These are phyloP conservation scores for Claviceps africana DNA, from an alignment of 2,329 filamentous ascomycete genomes.

Conservation along the genomic window DNA sequence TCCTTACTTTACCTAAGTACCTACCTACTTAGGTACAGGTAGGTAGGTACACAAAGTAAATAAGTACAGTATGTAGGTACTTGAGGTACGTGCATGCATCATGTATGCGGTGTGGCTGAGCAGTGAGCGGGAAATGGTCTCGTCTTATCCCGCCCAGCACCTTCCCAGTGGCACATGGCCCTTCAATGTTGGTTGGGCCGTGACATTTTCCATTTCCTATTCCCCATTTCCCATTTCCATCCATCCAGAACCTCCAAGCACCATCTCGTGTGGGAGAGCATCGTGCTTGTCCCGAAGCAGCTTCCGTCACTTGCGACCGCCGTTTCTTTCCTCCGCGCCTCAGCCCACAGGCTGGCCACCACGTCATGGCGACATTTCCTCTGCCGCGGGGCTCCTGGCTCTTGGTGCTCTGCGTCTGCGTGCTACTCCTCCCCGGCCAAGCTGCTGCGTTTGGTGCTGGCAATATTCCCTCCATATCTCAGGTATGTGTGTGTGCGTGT, in stretches of 20 bases:
- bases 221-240: not conserved
- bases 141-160: too few relatives aligned
- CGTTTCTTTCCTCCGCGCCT: not conserved
- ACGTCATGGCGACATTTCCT: slow-evolving; percentile 32
- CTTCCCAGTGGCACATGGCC: too few relatives aligned
- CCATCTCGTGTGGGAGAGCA: not conserved
- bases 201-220: too few relatives aligned
- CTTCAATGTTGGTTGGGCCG: too few relatives aligned
- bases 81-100: too few relatives aligned
- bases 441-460: slow-evolving; percentile 53
- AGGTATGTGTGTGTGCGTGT: slow-evolving; percentile 18
- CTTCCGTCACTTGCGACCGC: not conserved
- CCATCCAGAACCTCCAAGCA: too few relatives aligned
- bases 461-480: slow-evolving; percentile 53
- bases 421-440: slow-evolving; percentile 42
- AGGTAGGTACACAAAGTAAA: too few relatives aligned
- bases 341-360: slow-evolving; percentile 1
- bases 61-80: too few relatives aligned
- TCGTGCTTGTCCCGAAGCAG: not conserved
- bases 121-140: too few relatives aligned
- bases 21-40: too few relatives aligned
- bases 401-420: slow-evolving; percentile 36
- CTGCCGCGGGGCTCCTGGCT: slow-evolving; percentile 36
- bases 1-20: too few relatives aligned
- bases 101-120: too few relatives aligned